phyloP scores from a whole-genome alignment of 2,329 filamentous ascomycete species.

The Monosporascus sp. region DNA sequence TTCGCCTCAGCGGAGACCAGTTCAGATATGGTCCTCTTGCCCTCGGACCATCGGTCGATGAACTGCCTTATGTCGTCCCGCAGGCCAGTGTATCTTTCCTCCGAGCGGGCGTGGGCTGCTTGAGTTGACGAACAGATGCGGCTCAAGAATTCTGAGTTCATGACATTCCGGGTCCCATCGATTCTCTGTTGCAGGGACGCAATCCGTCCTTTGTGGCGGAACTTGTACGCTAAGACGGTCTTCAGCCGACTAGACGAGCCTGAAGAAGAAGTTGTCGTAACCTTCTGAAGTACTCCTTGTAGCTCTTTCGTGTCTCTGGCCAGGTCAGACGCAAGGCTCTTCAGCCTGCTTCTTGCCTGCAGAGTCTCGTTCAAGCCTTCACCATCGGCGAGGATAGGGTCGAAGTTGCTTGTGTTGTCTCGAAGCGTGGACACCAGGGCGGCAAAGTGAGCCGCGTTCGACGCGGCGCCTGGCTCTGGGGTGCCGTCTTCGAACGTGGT shows the following conservation, averaged over 20 bases:
- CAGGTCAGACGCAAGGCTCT: slow-evolving; percentile 3
- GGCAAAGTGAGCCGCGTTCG: neutral
- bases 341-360: slow-evolving; percentile 1
- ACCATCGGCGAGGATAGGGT: neutral
- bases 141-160: slow-evolving; percentile 5
- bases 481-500: slow-evolving; percentile 1
- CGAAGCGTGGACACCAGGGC: neutral
- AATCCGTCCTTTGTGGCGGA: neutral
- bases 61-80: slow-evolving; percentile 1
- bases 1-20: slow-evolving; percentile 3
- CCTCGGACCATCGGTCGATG: slow-evolving; percentile 6
- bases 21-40: slow-evolving; percentile 3
- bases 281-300: neutral
- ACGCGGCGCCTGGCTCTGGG: slow-evolving; percentile 1
- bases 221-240: neutral
- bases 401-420: neutral
- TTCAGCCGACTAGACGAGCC: neutral
- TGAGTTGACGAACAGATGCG: slow-evolving; percentile 9
- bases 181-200: slow-evolving; percentile 2
- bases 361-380: neutral
- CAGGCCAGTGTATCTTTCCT: slow-evolving; percentile 1
- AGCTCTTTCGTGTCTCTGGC: slow-evolving; percentile 1
- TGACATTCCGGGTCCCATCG: neutral
- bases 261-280: neutral
- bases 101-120: slow-evolving; percentile 1